Base-by-base conservation (phyloP, 164 flowering plant genomes). In the Liquidambar formosana region DNA sequence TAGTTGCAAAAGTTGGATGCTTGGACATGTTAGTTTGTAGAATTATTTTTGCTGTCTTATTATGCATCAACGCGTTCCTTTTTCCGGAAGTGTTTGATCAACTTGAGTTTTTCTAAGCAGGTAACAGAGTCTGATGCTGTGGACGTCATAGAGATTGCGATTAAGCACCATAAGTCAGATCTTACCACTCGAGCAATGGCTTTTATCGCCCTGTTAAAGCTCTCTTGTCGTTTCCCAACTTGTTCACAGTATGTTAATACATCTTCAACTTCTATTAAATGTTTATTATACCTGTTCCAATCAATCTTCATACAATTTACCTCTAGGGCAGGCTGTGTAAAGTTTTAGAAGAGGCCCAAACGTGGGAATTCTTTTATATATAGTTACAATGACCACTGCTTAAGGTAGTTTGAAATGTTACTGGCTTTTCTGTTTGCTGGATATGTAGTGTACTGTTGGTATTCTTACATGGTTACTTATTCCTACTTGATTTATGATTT, bases 51-150 rank as follows among this genome's bases (percentile, higher is more conserved):
- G 8, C 9, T 48, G 23, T 0, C 25, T 72, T 38, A 2, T 33
- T 33, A 33, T 33, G 41, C 41, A 33, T 33, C 41, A 33, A 33
- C 6, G 41, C 41, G 6, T 33, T 33, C 41, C 15, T 61, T 38
- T 61, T 1, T 10, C 16, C 18, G 10, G 41, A 61, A 19, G 49
- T 12, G 22, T 22, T 46, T 5, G 16, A 6, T 38, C 22, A 11
- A 48, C 41, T 33, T 33, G 41, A 33, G 21, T 46, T 83, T 64
- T 62, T 41, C 51, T 69, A 69, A 60, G 67, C 93, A 95, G 99
- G 99, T 93, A 62, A 91, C 99, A 64, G 98, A 90, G 69, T 85
- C 91, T 71, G 98, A 95, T 86, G 91, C 90, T 49, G 91, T 95
- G 71, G 96, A 93, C 84, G 83, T 83, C 33, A 68, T 89, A 49